phyloP scores from a whole-genome alignment of 176 grass and related monocot species.

The Neostapfia colusana region DNA sequence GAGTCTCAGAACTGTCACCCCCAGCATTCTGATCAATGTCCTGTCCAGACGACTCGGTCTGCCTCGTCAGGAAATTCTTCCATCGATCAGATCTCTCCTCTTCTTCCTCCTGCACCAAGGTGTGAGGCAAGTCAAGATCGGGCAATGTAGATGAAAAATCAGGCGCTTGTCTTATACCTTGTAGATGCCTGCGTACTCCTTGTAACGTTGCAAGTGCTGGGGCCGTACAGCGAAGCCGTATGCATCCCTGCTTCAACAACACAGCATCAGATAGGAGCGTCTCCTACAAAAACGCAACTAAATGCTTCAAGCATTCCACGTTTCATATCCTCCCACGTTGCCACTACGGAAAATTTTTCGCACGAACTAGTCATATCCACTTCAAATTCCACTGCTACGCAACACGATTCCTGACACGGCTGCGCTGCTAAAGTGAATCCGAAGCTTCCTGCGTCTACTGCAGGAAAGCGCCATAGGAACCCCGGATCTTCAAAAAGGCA shows the following conservation, averaged over 20 bases:
- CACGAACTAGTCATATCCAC: not conserved
- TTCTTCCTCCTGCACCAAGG: conserved; percentile 77
- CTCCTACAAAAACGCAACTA: conserved; percentile 8
- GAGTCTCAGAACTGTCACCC: conserved; percentile 26
- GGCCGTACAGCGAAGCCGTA: conserved; percentile 93
- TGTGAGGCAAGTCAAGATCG: conserved; percentile 9
- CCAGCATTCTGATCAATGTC: conserved; percentile 26
- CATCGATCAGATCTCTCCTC: conserved; percentile 99
- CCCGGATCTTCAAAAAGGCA: conserved; percentile 51
- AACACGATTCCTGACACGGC: too few species aligned
- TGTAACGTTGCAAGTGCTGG: conserved; percentile 93
- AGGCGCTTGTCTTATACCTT: conserved; percentile 44
- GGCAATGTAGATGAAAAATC: conserved; percentile 23
- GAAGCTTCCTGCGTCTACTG: conserved; percentile 10
- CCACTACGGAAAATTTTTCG: not conserved
- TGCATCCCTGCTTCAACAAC: conserved; percentile 75
- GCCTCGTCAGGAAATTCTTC: conserved; percentile 81
- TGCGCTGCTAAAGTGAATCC: not conserved
- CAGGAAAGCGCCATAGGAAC: conserved; percentile 51
- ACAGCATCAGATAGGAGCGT: conserved; percentile 6
- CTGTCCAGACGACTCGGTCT: conserved; percentile 41
- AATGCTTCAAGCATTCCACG: conserved; percentile 7
- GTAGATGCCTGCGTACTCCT: conserved; percentile 95
- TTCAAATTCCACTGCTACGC: not conserved
- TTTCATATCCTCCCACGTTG: conserved; percentile 7